Conservation (phyloP, 2,329 filamentous ascomycete genomes). For the Epicoccum nigrum region DNA sequence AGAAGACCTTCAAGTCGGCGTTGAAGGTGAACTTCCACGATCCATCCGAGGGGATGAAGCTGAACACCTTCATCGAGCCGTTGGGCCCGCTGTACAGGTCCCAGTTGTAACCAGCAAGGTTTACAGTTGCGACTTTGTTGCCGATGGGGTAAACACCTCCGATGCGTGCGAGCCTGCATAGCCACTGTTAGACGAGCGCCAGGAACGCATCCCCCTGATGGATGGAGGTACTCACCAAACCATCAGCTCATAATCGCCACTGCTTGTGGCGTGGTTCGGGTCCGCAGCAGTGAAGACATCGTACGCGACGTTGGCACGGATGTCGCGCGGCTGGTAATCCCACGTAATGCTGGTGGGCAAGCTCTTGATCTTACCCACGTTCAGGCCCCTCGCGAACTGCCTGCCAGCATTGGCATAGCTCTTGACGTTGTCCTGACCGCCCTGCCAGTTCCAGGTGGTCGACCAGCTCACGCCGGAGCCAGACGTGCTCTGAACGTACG, state of each 20-base stretch:
- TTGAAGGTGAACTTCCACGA: constrained; percentile 55
- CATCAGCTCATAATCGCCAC: constrained; percentile 36
- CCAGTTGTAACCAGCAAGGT: constrained; percentile 59
- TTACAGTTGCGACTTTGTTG: constrained; percentile 33
- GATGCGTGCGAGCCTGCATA: constrained; percentile 22
- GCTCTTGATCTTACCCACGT: constrained; percentile 25
- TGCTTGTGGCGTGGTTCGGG: constrained; percentile 30
- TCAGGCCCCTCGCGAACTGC: constrained; percentile 23
- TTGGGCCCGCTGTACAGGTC: constrained; percentile 65
- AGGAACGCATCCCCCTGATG: not conserved
- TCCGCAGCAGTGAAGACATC: constrained; percentile 33
- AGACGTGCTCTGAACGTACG: constrained; percentile 25
- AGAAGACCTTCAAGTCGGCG: constrained; percentile 63
- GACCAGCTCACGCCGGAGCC: constrained; percentile 23
- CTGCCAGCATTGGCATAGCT: constrained; percentile 32
- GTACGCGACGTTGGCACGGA: constrained; percentile 34
- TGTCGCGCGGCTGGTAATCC: constrained; percentile 26
- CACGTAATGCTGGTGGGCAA: constrained; percentile 27
- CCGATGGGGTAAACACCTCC: constrained; percentile 28
- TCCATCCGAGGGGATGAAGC: constrained; percentile 54
- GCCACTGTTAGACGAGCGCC: not conserved
- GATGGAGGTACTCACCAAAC: constrained; percentile 31
- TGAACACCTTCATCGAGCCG: constrained; percentile 65
- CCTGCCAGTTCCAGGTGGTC: constrained; percentile 26
- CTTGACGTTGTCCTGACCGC: constrained; percentile 33